A percentile compares a stretch with the other conserved stretches of the same genome.
Conservation (phyloP, 1,139 yeast genomes). For the Yamadazyma pseudoaaseri region DNA sequence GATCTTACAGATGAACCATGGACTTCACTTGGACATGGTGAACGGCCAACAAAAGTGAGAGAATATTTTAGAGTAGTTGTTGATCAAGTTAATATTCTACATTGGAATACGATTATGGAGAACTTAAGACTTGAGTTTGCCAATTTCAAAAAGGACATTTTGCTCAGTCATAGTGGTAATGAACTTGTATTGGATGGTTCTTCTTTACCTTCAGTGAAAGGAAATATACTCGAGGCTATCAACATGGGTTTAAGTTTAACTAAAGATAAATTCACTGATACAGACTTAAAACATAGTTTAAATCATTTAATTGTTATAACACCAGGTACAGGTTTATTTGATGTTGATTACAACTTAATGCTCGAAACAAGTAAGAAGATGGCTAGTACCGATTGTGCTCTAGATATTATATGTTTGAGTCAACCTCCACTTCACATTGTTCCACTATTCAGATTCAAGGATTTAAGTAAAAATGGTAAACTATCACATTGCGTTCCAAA, state of each 20-base stretch:
- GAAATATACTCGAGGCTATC: conserved; percentile 84
- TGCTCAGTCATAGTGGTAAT: conserved; percentile 40
- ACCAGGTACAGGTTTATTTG: conserved; percentile 92
- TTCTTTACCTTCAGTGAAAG: conserved; percentile 82
- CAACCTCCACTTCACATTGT: conserved; percentile 91
- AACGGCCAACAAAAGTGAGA: conserved; percentile 61
- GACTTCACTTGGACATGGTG: conserved; percentile 64
- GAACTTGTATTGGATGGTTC: conserved; percentile 50
- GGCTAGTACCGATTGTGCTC: conserved; percentile 75
- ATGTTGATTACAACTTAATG: conserved; percentile 80
- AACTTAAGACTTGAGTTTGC: conserved; percentile 82
- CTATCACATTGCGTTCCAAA: conserved; percentile 82
- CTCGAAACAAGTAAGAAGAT: conserved; percentile 74
- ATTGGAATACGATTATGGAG: conserved; percentile 93
- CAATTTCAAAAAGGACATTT: conserved; percentile 69
- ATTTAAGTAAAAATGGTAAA: conserved; percentile 32
- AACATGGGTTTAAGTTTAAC: conserved; percentile 79
- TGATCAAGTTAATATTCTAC: conserved; percentile 84
- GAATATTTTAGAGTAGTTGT: conserved; percentile 94
- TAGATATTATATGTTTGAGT: conserved; percentile 85
- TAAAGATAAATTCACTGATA: conserved; percentile 77
- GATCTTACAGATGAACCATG: conserved; percentile 62
- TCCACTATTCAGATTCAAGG: conserved; percentile 75
- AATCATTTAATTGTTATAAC: conserved; percentile 82
- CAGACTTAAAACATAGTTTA: conserved; percentile 84